Conservation (phyloP, 768 basidiomycete genomes). For the Steccherinum ochraceum region DNA sequence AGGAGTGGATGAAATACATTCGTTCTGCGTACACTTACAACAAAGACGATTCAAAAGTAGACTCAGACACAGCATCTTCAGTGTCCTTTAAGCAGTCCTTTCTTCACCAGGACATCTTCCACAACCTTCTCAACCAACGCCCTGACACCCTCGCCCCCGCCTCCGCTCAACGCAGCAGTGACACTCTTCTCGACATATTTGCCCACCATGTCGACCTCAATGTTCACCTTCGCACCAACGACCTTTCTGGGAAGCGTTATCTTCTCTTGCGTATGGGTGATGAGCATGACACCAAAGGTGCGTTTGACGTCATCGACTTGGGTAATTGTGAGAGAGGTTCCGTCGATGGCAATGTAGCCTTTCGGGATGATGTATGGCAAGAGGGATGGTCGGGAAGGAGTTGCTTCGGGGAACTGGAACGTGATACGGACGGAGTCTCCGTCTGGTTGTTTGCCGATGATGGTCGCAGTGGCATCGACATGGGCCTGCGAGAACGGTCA, state of each 20-base stretch:
- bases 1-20: too few species aligned
- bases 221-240: constrained; percentile 80
- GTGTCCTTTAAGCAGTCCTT: constrained; percentile 26
- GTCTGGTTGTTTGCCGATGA: constrained; percentile 60
- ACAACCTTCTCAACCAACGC: constrained; percentile 53
- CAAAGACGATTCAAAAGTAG: too few species aligned
- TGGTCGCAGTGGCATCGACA: constrained; percentile 82
- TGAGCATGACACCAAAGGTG: constrained; percentile 89
- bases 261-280: constrained; percentile 87
- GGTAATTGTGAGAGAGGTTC: constrained; percentile 88
- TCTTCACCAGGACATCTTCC: constrained; percentile 43
- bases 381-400: constrained; percentile 52
- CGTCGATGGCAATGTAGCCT: constrained; percentile 93
- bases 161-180: constrained; percentile 53
- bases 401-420: constrained; percentile 68
- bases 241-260: constrained; percentile 73
- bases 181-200: constrained; percentile 90
- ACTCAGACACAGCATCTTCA: too few species aligned
- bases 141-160: constrained; percentile 40
- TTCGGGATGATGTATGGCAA: constrained; percentile 86
- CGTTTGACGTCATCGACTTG: constrained; percentile 55
- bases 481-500: constrained; percentile 62
- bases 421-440: constrained; percentile 84
- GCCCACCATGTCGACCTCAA: constrained; percentile 94
- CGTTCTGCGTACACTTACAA: too few species aligned